Evolutionary conservation across 345 rosid species (phyloP), one percentile per base, ranked within the genome.

Genomic region (Populus euphratica): DNA sequence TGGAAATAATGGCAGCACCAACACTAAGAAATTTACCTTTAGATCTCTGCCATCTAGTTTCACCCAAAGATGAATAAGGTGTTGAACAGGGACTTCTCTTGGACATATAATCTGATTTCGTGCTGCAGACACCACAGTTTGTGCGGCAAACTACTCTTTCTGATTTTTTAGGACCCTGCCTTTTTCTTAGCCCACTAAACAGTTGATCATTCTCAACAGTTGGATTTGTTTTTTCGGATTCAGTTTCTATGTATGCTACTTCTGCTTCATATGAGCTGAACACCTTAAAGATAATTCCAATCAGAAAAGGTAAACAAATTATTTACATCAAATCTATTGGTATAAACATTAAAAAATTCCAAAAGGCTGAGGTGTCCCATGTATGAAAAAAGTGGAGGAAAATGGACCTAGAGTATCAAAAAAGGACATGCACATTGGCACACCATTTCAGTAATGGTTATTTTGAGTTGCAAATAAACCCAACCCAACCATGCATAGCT

Each of bases 1-100:
- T 91, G 68, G 99, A 90, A 68, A 91, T 95, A 41, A 93, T 76
- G 61, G 99, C 99, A 67, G 96, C 99, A 69, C 97, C 98, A 79
- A 93, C 80, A 33, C 99, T 93, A 64, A 93, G 87, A 85, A 89
- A 95, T 74, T 82, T 73, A 29, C 99, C 99, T 86, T 64, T 91
- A 29, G 89, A 78, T 85, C 74, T 90, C 81, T 52, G 63, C 98
- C 98, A 95, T 77, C 79, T 90, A 77, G 77, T 72, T 75, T 82
- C 91, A 76, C 84, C 87, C 18, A 76, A 76, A 71, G 20, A 69
- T 27, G 82, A 75, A 79, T 80, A 76, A 11, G 87, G 85, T 74
- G 80, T 68, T 73, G 81, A 38, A 27, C 76, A 66, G 52, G 68
- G 68, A 18, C 76, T 66, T 25, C 44, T 76, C 47, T 52, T 47